Evolutionary conservation across 345 rosid species (phyloP).

Genomic region (Conringia planisiliqua): DNA sequence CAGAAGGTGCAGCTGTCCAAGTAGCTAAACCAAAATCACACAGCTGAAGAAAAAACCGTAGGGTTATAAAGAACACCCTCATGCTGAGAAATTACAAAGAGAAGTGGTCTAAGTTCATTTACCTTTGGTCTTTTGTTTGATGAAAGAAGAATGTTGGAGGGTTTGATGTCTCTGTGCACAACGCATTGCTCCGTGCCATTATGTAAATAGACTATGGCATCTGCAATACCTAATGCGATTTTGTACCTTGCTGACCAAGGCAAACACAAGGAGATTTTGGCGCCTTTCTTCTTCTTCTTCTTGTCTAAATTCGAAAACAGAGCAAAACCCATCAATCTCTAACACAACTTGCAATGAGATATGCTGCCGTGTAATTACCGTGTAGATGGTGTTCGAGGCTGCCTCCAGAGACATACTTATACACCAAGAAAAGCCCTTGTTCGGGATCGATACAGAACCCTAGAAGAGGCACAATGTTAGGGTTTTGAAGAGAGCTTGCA

Average conservation of each 20-base stretch:
- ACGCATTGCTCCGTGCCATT: constrained; percentile 83
- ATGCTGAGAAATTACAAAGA: neutral
- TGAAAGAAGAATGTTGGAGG: constrained; percentile 89
- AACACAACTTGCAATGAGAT: neutral
- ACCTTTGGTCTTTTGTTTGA: constrained; percentile 84
- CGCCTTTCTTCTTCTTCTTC: constrained; percentile 58
- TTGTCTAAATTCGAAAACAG: constrained; percentile 41
- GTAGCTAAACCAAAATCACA: constrained; percentile 96
- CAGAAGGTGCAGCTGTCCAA: constrained; percentile 92
- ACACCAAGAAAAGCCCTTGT: constrained; percentile 88
- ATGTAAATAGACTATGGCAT: constrained; percentile 76
- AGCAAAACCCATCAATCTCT: neutral
- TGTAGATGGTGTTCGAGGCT: constrained; percentile 81
- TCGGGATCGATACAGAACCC: constrained; percentile 90
- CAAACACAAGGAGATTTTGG: constrained; percentile 39
- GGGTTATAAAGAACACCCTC: neutral
- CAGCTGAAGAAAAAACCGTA: constrained; percentile 42
- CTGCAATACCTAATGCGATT: constrained; percentile 78
- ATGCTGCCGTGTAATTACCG: constrained; percentile 39
- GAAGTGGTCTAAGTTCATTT: neutral
- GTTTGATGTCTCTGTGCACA: constrained; percentile 94
- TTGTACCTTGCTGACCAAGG: constrained; percentile 81
- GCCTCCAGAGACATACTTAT: constrained; percentile 89
- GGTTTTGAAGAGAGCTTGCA: constrained; percentile 79
- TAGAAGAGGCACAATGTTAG: constrained; percentile 71